A percentile compares a stretch with the other conserved stretches of the same genome.
These are phyloP conservation scores for Debaryomyces castellii DNA, from an alignment of 805 yeast species.

Conservation along the genomic window DNA sequence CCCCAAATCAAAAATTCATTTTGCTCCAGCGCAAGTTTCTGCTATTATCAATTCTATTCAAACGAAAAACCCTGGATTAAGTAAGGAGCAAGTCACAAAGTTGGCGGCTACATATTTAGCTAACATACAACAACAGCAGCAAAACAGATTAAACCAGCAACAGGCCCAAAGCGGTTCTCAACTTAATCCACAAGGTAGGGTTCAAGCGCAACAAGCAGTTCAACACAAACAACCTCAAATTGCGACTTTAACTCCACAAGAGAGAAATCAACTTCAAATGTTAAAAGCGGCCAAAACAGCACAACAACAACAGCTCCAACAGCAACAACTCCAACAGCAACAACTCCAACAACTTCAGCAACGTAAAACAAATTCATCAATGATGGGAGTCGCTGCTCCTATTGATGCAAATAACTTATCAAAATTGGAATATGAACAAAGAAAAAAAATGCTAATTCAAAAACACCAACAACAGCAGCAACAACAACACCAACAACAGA, in stretches of 20 bases:
- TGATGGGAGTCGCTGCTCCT: slow-evolving; percentile 9
- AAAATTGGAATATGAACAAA: slow-evolving; percentile 35
- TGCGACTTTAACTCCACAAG: slow-evolving; percentile 44
- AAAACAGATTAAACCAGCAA: slow-evolving; percentile 28
- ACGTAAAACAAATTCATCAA: slow-evolving; percentile 8
- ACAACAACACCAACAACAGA: slow-evolving; percentile 21
- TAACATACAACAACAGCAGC: slow-evolving; percentile 54
- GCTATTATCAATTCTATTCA: slow-evolving; percentile 65
- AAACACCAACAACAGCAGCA: slow-evolving; percentile 30
- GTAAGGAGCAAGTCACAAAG: slow-evolving; percentile 64
- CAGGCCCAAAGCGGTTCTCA: slow-evolving; percentile 15
- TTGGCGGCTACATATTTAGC: slow-evolving; percentile 66
- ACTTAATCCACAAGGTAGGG: background rate
- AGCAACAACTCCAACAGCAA: slow-evolving; percentile 19
- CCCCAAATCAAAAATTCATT: slow-evolving; percentile 36
- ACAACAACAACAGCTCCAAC: slow-evolving; percentile 25
- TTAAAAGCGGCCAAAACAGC: slow-evolving; percentile 35
- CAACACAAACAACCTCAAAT: slow-evolving; percentile 24
- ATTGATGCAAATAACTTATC: slow-evolving; percentile 24
- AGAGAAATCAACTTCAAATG: slow-evolving; percentile 40
- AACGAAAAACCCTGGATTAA: slow-evolving; percentile 60
- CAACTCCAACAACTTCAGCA: slow-evolving; percentile 13
- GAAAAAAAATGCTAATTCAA: slow-evolving; percentile 34
- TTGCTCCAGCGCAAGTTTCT: slow-evolving; percentile 63
- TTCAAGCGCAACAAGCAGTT: slow-evolving; percentile 2